Base-by-base conservation (phyloP, 306 rosid genomes). In the Hippophae gyantsensis region DNA sequence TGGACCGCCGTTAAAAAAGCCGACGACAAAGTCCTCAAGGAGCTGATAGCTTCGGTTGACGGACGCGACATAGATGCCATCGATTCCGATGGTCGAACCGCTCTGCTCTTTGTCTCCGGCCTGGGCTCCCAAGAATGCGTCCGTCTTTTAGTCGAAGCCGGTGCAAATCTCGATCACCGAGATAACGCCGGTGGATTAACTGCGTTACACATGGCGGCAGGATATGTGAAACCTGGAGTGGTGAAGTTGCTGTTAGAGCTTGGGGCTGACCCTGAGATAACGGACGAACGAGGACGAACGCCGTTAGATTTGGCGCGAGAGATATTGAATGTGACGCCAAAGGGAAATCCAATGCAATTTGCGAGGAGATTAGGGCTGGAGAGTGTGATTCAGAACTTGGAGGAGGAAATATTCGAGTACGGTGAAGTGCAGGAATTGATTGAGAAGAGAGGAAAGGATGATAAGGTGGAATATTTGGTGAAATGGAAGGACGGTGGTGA, bases 1-100 rank as follows among this genome's bases (percentile, higher is more conserved):
- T 90, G 96, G 98, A 85, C 79, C 10, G 89, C 98, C 23, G 97
- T 94, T 1, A 85, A 72, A 56, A 87, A 87, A 45, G 89, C 92
- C 50, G 87, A 90, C 71, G 74, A 77, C 7, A 18, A 71, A 1
- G 78, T 83, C 0, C 68, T 87, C 4, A 48, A 52, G 7, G 13
- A 48, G 9, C 64, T 90, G 8, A 11, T 90, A 3, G 67, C 64
- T 10, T 32, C 84, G 25, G 84, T 11, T 1, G 87, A 81, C 10
- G 82, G 65, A 26, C 87, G 97, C 6, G 92, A 85, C 73, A 52
- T 84, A 10, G 81, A 90, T 63, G 74, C 92, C 1, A 89, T 90
- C 0, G 97, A 90, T 18, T 1, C 68, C 9, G 95, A 81, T 43
- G 86, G 96, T 6, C 73, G 96, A 1, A 90, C 94, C 0, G 94